Evolutionary conservation across 1,139 yeast genomes (phyloP), one percentile per base, ranked within the genome.

Genomic region (Kurtzmaniella quercitrusa): DNA sequence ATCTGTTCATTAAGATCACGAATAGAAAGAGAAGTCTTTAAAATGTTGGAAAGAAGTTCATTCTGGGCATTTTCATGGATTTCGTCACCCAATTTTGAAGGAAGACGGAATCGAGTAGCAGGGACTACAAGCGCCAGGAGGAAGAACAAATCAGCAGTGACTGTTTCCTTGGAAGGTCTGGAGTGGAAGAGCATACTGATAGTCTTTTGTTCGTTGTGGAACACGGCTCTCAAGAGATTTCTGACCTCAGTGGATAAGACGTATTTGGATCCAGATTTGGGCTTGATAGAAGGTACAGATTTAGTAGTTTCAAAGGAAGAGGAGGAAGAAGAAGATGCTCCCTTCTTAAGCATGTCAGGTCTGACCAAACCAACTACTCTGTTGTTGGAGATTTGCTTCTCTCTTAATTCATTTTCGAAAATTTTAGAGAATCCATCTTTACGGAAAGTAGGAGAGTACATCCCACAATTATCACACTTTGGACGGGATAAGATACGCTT

Each of bases 1-100:
- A 85, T 81, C 61, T 84, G 93, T 46, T 87, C 94, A 62, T 88
- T 90, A 57, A 91, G 77, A 59, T 90, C 98, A 63, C 96, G 80
- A 50, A 94, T 91, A 44, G 85, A 70, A 51, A 90, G 68, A 23
- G 94, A 77, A 1, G 97, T 86, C 48, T 84, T 84, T 55, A 94
- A 73, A 43, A 94, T 77, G 57, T 82, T 85, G 18, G 94, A 77
- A 43, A 94, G 71, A 50, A 90, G 73, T 65, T 91, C 97, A 65
- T 93, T 93, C 67, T 91, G 96, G 42, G 94, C 72, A 63, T 90
- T 91, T 66, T 94, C 96, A 63, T 93, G 98, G 50, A 93, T 81
- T 62, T 89, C 96, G 47, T 93, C 98, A 45, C 98, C 98, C 47
- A 94, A 75, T 63, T 91, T 91, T n/a, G 96, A 85, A 14, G 98